These are phyloP conservation scores for Monosporozyma yasuniensis DNA, from an alignment of 805 yeast species.

Conservation along the genomic window DNA sequence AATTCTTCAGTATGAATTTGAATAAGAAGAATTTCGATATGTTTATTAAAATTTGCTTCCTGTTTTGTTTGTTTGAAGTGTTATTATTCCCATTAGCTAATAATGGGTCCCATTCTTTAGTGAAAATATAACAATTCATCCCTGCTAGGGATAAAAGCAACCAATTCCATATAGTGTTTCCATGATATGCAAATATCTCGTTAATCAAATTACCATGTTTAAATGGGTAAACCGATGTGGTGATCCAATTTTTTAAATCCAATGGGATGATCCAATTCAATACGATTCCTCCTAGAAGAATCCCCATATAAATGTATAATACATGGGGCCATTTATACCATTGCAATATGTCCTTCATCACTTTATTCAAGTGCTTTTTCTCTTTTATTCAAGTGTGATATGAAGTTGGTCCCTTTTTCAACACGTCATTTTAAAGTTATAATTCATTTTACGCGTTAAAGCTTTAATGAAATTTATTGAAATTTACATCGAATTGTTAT, in stretches of 20 bases:
- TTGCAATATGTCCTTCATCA: not conserved
- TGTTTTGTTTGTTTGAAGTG: not conserved
- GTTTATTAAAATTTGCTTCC: not conserved
- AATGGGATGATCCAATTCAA: constrained; percentile 12
- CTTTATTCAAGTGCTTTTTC: not conserved
- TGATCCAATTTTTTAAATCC: constrained; percentile 12
- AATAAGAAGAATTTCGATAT: constrained; percentile 17
- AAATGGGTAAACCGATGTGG: constrained; percentile 14
- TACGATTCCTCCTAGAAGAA: constrained; percentile 12
- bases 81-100: constrained; percentile 7
- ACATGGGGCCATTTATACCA: constrained; percentile 1
- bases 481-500: too few relatives aligned
- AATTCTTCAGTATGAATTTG: constrained; percentile 22
- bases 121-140: constrained; percentile 12
- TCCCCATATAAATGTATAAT: constrained; percentile 1
- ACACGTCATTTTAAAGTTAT: too few relatives aligned
- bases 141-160: constrained; percentile 19
- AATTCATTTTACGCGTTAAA: too few relatives aligned
- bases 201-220: constrained; percentile 26
- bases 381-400: not conserved
- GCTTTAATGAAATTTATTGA: too few relatives aligned
- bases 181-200: constrained; percentile 31
- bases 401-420: too few relatives aligned
- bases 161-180: constrained; percentile 24
- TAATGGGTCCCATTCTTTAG: constrained; percentile 7